Evolutionary conservation across 345 rosid species (phyloP), one percentile per base, ranked within the genome.

Genomic region (Eucalyptus cloeziana): DNA sequence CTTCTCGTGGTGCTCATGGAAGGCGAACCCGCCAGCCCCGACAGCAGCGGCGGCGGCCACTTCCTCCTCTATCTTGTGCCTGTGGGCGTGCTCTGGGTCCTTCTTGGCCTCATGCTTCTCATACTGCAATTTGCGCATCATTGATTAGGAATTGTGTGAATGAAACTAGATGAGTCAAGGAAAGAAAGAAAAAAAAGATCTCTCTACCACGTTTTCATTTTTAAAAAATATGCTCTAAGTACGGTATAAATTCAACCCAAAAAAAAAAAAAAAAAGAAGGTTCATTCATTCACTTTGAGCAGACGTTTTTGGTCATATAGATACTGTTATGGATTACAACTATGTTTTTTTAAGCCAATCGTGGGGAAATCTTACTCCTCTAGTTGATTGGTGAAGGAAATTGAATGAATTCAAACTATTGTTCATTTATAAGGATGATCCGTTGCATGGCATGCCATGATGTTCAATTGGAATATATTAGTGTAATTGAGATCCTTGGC

Each of bases 1-100:
- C 94, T 92, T 95, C 93, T 94, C 95, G 40, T 94, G 95, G 88
- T 92, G 94, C 93, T 95, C 95, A 80, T 94, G 97, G 90, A 93
- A 90, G 13, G 93, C 95, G 64, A 67, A 92, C 27, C 95, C 97
- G 4, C 95, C 95, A 0, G 94, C 13, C 27, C 93, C 95, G 2
- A 92, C 94, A 1, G 96, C 96, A 0, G 89, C 91, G 0, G 94
- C 94, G 2, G 94, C 94, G 0, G 94, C 95, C 2, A 93, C 76
- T 92, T 93, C 95, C 90, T 94, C 97, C 88, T 92, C 92, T 86
- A 93, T 85, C 91, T 93, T 94, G 94, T 95, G 96, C 92, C n/a
- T 91, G 89, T 92, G 96, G 4, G 93, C 96, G 49, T 94, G 93
- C 89, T 95, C 95, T 13, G 97, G 96, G 90, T 95, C 96, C 87